Evolutionary conservation across 495 filamentous ascomycete species (phyloP), one percentile per base, ranked within the genome.

Genomic region (Aspergillus asperescens): DNA sequence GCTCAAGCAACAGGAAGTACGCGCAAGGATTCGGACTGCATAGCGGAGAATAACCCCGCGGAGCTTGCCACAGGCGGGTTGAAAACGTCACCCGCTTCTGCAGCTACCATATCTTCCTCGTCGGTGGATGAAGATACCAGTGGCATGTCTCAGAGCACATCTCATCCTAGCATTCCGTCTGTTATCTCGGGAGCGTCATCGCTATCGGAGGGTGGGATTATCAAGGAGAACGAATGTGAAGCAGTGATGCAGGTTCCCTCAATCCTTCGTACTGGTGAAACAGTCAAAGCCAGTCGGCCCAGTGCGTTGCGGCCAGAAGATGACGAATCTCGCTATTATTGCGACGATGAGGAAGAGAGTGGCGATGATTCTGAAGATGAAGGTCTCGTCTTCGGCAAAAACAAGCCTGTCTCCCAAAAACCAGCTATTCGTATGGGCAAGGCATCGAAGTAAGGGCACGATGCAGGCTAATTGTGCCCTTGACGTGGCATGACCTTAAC

Each of bases 181-280:
- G 77, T 90, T 5, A 73, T 88, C 12, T 89, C 86, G 25, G 82
- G 85, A n/a, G 85, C 85, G n/a, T 88, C 86, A 23, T 90, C 87
- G n/a, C 70, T 89, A 16, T 89, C 84, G 16, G 82, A 65, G n/a
- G 69, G 73, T 55, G 65, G 67, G 0, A 16, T 3, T 34, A 54
- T 4, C 25, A 63, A 59, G 29, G 61, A 66, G 12, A 56, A 61
- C 23, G 67, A 72, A 1, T 32, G 35, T 13, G 70, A 68, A 9
- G 24, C 62, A 8, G 52, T 57, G 3, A 19, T 44, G 5, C 53
- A 62, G 20, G 61, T 75, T 7, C 69, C 70, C 16, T 72, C 71
- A 2, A 74, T 75, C 18, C 70, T 76, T 42, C 71, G 72, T 22
- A 75, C 71, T 0, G 69, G 71, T 12, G 73, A 76, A 42, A 76